Base-by-base conservation (phyloP, 345 rosid species). In the Eucalyptus melliodora region DNA sequence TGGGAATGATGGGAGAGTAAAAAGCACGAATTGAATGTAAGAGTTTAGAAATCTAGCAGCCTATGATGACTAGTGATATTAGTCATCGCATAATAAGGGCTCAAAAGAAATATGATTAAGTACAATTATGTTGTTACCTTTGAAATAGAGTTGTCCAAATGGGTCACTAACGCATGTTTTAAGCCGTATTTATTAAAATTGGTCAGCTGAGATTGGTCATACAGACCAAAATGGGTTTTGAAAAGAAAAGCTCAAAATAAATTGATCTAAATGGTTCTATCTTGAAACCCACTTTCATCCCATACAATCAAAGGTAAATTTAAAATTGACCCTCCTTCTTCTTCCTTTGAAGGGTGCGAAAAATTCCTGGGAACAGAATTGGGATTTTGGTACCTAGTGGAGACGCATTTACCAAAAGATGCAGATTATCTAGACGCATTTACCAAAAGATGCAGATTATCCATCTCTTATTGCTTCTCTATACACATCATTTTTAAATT, bases 1-100 rank as follows among this genome's bases (percentile, higher is more conserved):
- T 34, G 92, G 85, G 40, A 91, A 90, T 42, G 92, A 92, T 8
- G 94, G 94, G 88, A 90, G 87, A 45, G 77, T 89, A 45, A 59
- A 65, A 83, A 17, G 55, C 69, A 72, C 81, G 30, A 55, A 55
- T 37, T 72, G 82, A 72, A 37, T 72, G 12, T 72, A 34, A 21
- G 45, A 72, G 13, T 34, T 16, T 19, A 40, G 40, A 34, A 34
- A 19, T 72, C 26, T 72, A 37, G 82, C 45, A 34, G 44, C 13
- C 40, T 72, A 23, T 72, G 82, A 72, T 34, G 82, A 40, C 44
- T 72, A 72, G 80, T 67, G 31, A 60, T 60, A 60, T 60, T n/a
- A 30, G 31, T 65, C 77, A 34, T 34, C 26, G 26, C 44, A 72
- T 17, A 24, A 72, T 34, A 72, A 34, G 14, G 44, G 23, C 80